These are phyloP conservation scores for Favolaschia claudopus DNA, from an alignment of 768 basidiomycete genomes.

Conservation along the genomic window DNA sequence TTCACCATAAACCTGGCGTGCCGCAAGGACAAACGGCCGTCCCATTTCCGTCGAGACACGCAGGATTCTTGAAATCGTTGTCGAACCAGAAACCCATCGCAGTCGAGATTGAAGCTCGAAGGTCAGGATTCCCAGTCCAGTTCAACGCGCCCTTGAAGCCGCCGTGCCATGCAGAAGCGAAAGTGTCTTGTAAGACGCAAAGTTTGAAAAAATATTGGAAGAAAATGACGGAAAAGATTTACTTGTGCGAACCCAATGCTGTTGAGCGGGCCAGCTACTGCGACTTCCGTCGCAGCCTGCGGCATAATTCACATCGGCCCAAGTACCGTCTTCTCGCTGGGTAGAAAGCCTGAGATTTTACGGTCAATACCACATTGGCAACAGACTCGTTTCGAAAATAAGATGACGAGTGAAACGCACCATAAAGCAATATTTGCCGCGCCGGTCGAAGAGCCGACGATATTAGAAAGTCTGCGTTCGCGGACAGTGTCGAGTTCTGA, in stretches of 20 bases:
- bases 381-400: background rate
- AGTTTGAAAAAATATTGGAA: background rate
- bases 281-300: constrained; percentile 57
- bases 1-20: constrained; percentile 46
- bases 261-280: constrained; percentile 66
- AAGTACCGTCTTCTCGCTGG: constrained; percentile 45
- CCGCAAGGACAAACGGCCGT: constrained; percentile 53
- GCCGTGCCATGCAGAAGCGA: constrained; percentile 61
- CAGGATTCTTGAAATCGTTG: constrained; percentile 54
- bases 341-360: constrained; percentile 36
- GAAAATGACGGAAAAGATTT: constrained; percentile 15
- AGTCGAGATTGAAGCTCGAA: constrained; percentile 41
- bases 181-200: constrained; percentile 41
- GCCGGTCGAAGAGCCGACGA: constrained; percentile 49
- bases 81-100: constrained; percentile 62
- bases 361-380: constrained; percentile 4
- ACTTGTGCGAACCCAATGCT: constrained; percentile 59
- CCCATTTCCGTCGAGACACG: constrained; percentile 57
- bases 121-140: constrained; percentile 42
- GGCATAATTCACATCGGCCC: constrained; percentile 60
- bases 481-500: constrained; percentile 45
- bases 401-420: constrained; percentile 27
- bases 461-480: constrained; percentile 46
- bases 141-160: constrained; percentile 47
- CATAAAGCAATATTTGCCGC: constrained; percentile 47